phyloP scores from a whole-genome alignment of 768 basidiomycete species.

The Lactarius quietus region DNA sequence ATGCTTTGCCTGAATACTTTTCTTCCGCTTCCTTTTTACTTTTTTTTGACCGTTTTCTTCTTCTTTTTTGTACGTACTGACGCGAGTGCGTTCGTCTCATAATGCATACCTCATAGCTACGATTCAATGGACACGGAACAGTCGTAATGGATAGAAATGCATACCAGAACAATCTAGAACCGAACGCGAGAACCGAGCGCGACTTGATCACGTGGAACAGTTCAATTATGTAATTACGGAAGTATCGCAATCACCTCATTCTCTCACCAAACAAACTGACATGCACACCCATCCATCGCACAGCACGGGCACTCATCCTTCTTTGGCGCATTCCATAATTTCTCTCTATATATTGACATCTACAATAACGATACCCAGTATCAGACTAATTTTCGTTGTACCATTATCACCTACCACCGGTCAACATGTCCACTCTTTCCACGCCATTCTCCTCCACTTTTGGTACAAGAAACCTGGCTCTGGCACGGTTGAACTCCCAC shows the following conservation, averaged over 20 bases:
- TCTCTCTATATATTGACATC: background rate
- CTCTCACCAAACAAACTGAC: background rate
- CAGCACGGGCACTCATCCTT: background rate
- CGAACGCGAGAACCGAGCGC: background rate
- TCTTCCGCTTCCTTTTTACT: background rate
- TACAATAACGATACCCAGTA: background rate
- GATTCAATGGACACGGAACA: slow-evolving; percentile 24
- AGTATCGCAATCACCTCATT: too few species aligned
- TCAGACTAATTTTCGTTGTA: background rate
- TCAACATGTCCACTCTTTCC: slow-evolving; percentile 17
- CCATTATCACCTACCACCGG: too few species aligned
- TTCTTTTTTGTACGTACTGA: background rate
- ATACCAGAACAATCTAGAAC: too few species aligned
- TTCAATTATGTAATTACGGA: background rate
- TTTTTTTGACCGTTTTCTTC: too few species aligned
- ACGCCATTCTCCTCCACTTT: slow-evolving; percentile 11
- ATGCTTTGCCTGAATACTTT: too few species aligned
- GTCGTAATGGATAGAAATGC: slow-evolving; percentile 23
- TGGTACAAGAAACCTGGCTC: slow-evolving; percentile 18
- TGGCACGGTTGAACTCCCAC: slow-evolving; percentile 33
- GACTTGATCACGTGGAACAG: slow-evolving; percentile 6
- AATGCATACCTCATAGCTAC: slow-evolving; percentile 24
- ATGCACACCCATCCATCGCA: background rate
- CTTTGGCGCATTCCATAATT: slow-evolving; percentile 1
- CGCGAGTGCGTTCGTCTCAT: background rate